Evolutionary conservation across 116 monocot genomes (phyloP).

Genomic region (Papilionanthe hybrid): DNA sequence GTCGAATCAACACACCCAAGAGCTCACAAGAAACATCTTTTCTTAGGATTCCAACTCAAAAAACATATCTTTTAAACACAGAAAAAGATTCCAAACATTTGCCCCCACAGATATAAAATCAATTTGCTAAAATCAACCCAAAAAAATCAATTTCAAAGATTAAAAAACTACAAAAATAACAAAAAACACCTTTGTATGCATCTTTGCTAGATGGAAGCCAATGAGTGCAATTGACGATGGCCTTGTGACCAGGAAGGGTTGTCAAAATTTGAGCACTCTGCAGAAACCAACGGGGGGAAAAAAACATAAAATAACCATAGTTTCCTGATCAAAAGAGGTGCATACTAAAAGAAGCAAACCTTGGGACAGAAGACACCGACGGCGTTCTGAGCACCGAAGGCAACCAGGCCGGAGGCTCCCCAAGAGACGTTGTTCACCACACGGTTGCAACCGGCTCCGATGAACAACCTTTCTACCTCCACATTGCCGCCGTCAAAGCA

Average conservation of each 20-base stretch:
- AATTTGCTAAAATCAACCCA: neutral
- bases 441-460: constrained; percentile 89
- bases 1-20: neutral
- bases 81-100: neutral
- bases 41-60: neutral
- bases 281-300: neutral
- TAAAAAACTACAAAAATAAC: constrained; percentile 4
- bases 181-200: constrained; percentile 48
- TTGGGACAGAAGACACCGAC: constrained; percentile 85
- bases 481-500: constrained; percentile 7
- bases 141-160: neutral
- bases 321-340: neutral
- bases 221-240: constrained; percentile 78
- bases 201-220: constrained; percentile 84
- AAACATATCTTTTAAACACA: neutral
- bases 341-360: constrained; percentile 21
- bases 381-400: constrained; percentile 90
- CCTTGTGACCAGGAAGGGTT: constrained; percentile 86
- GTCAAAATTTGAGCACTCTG: constrained; percentile 88
- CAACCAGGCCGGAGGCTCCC: constrained; percentile 76
- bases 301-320: neutral
- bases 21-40: neutral
- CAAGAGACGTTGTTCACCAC: constrained; percentile 95
- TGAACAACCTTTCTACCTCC: constrained; percentile 58
- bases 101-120: neutral